A percentile compares a stretch with the other conserved stretches of the same genome.
These are phyloP conservation scores for Marchantia paleacea DNA, from an alignment of 225 moss, liverwort and hornwort genomes.

Conservation along the genomic window DNA sequence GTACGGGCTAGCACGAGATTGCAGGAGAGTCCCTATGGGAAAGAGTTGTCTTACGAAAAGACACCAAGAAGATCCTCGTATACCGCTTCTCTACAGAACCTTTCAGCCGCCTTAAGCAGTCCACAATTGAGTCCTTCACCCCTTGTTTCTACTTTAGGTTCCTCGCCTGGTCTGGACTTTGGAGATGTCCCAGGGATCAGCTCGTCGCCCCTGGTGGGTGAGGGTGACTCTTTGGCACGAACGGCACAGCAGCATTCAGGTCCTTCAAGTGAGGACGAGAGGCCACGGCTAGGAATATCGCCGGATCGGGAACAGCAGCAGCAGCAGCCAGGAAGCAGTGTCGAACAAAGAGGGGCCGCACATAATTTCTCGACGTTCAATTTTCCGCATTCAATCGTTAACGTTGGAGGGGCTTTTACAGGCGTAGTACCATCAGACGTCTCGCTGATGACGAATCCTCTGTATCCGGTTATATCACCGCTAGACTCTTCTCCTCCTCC, in stretches of 20 bases:
- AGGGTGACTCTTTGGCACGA: neutral
- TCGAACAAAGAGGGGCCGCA: neutral
- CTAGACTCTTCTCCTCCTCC: constrained; percentile 8
- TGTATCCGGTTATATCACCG: constrained; percentile 15
- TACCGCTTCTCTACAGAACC: neutral
- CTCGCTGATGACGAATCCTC: constrained; percentile 21
- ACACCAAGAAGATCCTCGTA: constrained; percentile 15
- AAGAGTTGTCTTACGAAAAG: constrained; percentile 6
- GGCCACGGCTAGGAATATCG: neutral
- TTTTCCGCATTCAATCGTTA: neutral
- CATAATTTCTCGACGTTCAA: neutral
- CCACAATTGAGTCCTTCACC: constrained; percentile 15
- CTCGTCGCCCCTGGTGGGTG: neutral
- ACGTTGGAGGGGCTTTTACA: constrained; percentile 7
- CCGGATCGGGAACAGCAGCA: neutral
- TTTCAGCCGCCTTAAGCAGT: neutral
- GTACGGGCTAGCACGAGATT: constrained; percentile 6
- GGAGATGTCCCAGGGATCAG: constrained; percentile 9
- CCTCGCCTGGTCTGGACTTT: constrained; percentile 1
- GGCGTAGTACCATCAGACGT: neutral
- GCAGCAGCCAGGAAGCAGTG: too few relatives aligned
- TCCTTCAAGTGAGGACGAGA: neutral
- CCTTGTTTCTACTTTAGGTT: neutral
- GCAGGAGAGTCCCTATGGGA: constrained; percentile 12
- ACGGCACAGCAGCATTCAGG: neutral